Conservation (phyloP, 1,284 basidiomycete genomes). For the Rhodotorula sp. region DNA sequence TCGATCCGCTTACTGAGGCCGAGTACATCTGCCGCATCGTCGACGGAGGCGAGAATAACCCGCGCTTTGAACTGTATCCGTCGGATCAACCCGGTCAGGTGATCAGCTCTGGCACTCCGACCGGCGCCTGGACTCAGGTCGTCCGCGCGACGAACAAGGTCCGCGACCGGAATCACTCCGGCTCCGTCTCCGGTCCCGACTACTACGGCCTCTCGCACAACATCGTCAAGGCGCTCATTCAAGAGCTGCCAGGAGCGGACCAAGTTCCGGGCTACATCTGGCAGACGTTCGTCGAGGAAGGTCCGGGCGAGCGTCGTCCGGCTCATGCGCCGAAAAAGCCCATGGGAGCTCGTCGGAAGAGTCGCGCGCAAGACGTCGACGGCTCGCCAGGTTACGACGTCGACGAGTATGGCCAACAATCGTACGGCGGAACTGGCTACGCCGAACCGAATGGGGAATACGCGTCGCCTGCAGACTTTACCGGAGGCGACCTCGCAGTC, state of each 20-base stretch:
- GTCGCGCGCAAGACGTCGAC: background rate
- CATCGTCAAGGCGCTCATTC: slow-evolving; percentile 77
- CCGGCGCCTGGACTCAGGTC: slow-evolving; percentile 74
- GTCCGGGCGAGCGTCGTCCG: background rate
- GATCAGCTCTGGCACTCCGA: slow-evolving; percentile 73
- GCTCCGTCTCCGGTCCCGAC: slow-evolving; percentile 77
- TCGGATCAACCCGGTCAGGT: slow-evolving; percentile 63
- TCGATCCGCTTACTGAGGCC: slow-evolving; percentile 62
- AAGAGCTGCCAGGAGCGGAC: slow-evolving; percentile 68
- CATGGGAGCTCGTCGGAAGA: slow-evolving; percentile 1
- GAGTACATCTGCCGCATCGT: slow-evolving; percentile 76
- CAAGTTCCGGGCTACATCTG: slow-evolving; percentile 71
- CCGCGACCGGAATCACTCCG: slow-evolving; percentile 71
- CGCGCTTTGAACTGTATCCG: slow-evolving; percentile 73
- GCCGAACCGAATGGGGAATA: background rate
- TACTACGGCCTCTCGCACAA: slow-evolving; percentile 79
- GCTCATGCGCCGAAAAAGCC: background rate
- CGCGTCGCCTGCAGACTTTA: background rate
- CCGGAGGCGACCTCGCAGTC: background rate
- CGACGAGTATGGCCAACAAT: background rate
- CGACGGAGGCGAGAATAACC: slow-evolving; percentile 68
- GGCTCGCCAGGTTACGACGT: slow-evolving; percentile 4
- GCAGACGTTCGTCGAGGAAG: slow-evolving; percentile 64
- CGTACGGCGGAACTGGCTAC: background rate
- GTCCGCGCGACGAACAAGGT: slow-evolving; percentile 73